phyloP scores from a whole-genome alignment of 108 stramenopile genomes.

The Skeletonema tropicum region DNA sequence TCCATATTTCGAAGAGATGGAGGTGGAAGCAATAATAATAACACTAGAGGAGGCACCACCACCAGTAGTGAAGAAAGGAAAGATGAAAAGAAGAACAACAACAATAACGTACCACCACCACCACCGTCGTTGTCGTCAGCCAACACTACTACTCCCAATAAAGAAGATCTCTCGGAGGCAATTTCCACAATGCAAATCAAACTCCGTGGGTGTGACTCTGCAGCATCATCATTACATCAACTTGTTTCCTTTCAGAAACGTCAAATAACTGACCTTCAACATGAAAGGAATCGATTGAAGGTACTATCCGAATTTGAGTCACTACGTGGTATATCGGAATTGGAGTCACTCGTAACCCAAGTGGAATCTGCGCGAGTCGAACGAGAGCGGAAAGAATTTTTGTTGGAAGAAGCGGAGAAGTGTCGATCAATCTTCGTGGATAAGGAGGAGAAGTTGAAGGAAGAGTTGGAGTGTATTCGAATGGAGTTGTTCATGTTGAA shows the following conservation, averaged over 20 bases:
- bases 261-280: conserved; percentile 11
- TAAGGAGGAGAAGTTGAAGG: conserved; percentile 16
- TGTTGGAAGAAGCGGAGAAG: conserved; percentile 11
- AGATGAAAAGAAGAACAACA: neutral
- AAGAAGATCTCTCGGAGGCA: neutral
- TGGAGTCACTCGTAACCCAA: neutral
- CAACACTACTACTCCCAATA: no score
- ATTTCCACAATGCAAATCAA: conserved; percentile 13
- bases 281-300: conserved; percentile 10
- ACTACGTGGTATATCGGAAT: neutral
- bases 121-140: no score
- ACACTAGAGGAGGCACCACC: no score
- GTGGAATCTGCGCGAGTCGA: conserved; percentile 12
- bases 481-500: conserved; percentile 22
- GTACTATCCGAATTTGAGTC: neutral
- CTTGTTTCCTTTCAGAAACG: conserved; percentile 10
- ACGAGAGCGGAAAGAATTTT: neutral
- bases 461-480: conserved; percentile 25
- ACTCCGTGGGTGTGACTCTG: conserved; percentile 27
- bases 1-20: neutral
- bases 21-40: neutral
- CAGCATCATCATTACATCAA: conserved; percentile 18
- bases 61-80: neutral
- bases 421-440: neutral
- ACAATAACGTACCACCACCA: no score